These are phyloP conservation scores for Rhodotorula sp. DNA, from an alignment of 1,284 basidiomycete species.

Conservation along the genomic window DNA sequence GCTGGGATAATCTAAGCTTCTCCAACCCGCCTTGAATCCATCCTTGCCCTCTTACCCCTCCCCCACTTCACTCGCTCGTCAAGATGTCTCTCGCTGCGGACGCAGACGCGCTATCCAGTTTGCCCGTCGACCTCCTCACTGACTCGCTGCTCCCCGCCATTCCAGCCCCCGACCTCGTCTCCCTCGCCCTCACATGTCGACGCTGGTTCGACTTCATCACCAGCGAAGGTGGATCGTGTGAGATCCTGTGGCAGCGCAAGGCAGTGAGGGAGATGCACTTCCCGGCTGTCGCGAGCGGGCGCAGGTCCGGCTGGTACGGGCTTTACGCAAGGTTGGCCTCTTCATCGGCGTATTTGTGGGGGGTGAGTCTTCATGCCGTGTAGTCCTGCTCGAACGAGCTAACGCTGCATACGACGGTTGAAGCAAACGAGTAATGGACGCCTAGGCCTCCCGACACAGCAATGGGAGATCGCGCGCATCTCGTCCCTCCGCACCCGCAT, in stretches of 20 bases:
- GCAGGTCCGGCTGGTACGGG: conserved; percentile 18
- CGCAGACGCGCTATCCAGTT: conserved; percentile 4
- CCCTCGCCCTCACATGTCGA: conserved; percentile 4
- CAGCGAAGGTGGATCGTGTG: conserved; percentile 4
- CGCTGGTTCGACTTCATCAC: conserved; percentile 20
- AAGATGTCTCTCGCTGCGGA: not conserved
- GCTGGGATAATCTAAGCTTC: too few relatives aligned
- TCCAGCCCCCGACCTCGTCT: conserved; percentile 2
- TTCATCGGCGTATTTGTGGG: conserved; percentile 22
- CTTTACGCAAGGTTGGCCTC: conserved; percentile 12
- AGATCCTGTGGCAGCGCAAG: conserved; percentile 29
- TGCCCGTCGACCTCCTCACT: conserved; percentile 31
- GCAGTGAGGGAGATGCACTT: conserved; percentile 27
- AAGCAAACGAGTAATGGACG: conserved; percentile 1
- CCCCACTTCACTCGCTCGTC: not conserved
- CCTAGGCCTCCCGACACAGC: conserved; percentile 2
- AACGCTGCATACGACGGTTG: not conserved
- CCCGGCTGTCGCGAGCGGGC: conserved; percentile 15
- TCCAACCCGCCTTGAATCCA: too few relatives aligned
- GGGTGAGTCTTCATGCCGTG: not conserved
- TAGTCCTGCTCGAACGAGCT: not conserved
- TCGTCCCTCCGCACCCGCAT: conserved; percentile 12
- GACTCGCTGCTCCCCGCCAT: conserved; percentile 21
- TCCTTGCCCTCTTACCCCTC: not conserved
- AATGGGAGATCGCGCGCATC: conserved; percentile 21